Conservation (phyloP, 108 stramenopile species). For the Chaetoceros tenuissimus region DNA sequence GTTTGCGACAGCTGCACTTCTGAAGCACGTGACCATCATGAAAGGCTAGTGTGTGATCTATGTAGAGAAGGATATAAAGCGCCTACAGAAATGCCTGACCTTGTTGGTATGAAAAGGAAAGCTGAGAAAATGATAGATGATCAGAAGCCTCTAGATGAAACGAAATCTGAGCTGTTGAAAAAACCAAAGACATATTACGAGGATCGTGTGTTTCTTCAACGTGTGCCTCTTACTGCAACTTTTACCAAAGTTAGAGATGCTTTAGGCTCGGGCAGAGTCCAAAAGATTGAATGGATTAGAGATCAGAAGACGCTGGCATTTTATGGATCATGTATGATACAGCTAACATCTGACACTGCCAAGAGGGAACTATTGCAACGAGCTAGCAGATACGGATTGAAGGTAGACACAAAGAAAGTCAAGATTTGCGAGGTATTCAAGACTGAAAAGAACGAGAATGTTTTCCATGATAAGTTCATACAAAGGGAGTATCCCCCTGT, state of each 20-base stretch:
- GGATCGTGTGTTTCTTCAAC: constrained; percentile 36
- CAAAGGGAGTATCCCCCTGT: too few species aligned
- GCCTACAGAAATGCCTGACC: constrained; percentile 34
- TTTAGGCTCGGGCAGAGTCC: constrained; percentile 14
- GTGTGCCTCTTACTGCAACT: constrained; percentile 28
- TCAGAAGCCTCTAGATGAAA: too few species aligned
- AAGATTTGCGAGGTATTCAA: too few species aligned
- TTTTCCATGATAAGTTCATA: too few species aligned
- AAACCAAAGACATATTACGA: constrained; percentile 5
- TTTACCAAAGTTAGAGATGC: constrained; percentile 31
- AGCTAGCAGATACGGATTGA: constrained; percentile 6
- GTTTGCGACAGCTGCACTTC: constrained; percentile 35
- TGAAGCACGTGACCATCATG: constrained; percentile 12
- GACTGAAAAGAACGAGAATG: too few species aligned
- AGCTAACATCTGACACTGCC: constrained; percentile 23
- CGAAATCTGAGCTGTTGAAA: constrained; percentile 5
- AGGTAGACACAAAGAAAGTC: constrained; percentile 23
- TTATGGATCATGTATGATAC: constrained; percentile 57
- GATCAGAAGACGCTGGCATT: constrained; percentile 38
- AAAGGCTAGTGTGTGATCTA: constrained; percentile 31
- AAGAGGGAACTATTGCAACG: constrained; percentile 14
- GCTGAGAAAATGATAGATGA: constrained; percentile 37
- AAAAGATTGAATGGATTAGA: constrained; percentile 44
- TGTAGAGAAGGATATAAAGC: constrained; percentile 47
- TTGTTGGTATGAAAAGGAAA: constrained; percentile 37